A percentile compares a stretch with the other conserved stretches of the same genome.
Conservation (phyloP, 805 yeast genomes). For the Monosporozyma solicola region DNA sequence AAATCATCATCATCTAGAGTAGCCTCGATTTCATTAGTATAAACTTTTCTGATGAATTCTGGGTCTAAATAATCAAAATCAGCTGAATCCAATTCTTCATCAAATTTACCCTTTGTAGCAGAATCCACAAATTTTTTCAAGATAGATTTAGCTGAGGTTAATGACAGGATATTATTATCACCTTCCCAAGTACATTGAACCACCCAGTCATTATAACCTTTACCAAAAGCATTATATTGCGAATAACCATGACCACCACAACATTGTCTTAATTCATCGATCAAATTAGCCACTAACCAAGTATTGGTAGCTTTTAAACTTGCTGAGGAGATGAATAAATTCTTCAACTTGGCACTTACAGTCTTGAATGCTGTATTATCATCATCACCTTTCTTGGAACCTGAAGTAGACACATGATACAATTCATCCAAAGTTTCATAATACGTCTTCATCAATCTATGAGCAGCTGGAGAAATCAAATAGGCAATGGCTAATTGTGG, state of each 20-base stretch:
- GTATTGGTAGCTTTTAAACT: conserved; percentile 84
- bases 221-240: conserved; percentile 85
- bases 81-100: conserved; percentile 26
- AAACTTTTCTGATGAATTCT: conserved; percentile 16
- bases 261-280: conserved; percentile 85
- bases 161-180: conserved; percentile 79
- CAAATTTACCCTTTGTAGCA: conserved; percentile 29
- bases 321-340: conserved; percentile 75
- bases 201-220: conserved; percentile 87
- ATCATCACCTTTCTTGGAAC: conserved; percentile 14
- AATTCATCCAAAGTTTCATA: conserved; percentile 42
- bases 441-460: conserved; percentile 48
- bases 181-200: conserved; percentile 99
- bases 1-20: conserved; percentile 27
- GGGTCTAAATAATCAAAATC: conserved; percentile 25
- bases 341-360: conserved; percentile 46
- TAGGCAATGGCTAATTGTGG: conserved; percentile 79
- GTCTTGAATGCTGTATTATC: conserved; percentile 35
- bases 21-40: conserved; percentile 17
- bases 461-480: conserved; percentile 64
- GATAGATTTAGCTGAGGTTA: conserved; percentile 73
- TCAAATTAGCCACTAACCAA: conserved; percentile 71
- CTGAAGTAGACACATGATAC: conserved; percentile 40
- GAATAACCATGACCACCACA: conserved; percentile 97
- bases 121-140: conserved; percentile 35